Conservation (phyloP, 1,139 yeast genomes). For the Entelexis sorbosivorans region DNA sequence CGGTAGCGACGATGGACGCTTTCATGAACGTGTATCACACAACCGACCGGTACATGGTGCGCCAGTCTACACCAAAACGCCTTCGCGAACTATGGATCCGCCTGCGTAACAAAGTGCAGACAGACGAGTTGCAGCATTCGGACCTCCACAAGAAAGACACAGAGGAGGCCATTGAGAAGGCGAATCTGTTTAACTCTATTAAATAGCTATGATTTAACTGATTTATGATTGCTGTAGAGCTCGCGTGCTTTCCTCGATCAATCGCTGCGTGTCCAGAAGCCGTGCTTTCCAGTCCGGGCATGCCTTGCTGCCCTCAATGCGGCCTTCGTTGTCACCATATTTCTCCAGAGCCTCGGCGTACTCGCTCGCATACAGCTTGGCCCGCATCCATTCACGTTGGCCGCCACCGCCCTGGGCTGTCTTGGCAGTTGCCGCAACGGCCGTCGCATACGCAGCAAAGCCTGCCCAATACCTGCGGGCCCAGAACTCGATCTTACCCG, state of each 20-base stretch:
- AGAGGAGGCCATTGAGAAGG: conserved; percentile 18
- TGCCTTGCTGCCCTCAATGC: conserved; percentile 69
- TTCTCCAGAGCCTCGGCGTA: conserved; percentile 80
- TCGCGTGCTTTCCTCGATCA: neutral
- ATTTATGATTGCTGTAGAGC: neutral
- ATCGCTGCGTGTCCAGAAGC: conserved; percentile 40
- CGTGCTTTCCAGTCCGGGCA: conserved; percentile 90
- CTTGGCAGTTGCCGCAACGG: conserved; percentile 51
- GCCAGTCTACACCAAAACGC: conserved; percentile 45
- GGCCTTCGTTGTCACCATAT: conserved; percentile 77
- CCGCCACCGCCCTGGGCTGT: neutral
- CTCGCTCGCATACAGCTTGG: conserved; percentile 33
- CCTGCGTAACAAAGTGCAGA: conserved; percentile 35
- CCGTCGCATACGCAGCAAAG: conserved; percentile 75
- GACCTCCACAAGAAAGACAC: conserved; percentile 15
- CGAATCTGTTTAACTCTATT: conserved; percentile 9
- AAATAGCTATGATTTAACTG: conserved; percentile 22
- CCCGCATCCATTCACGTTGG: conserved; percentile 5
- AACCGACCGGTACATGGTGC: conserved; percentile 48
- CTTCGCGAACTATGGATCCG: conserved; percentile 50
- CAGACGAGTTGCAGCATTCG: conserved; percentile 39
- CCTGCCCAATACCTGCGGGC: conserved; percentile 79
- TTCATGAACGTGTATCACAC: conserved; percentile 52
- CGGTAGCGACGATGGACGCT: conserved; percentile 55
- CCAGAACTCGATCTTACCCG: conserved; percentile 82